These are phyloP conservation scores for Brasilioporus rufonigricans DNA, from an alignment of 768 basidiomycete species.

Conservation along the genomic window DNA sequence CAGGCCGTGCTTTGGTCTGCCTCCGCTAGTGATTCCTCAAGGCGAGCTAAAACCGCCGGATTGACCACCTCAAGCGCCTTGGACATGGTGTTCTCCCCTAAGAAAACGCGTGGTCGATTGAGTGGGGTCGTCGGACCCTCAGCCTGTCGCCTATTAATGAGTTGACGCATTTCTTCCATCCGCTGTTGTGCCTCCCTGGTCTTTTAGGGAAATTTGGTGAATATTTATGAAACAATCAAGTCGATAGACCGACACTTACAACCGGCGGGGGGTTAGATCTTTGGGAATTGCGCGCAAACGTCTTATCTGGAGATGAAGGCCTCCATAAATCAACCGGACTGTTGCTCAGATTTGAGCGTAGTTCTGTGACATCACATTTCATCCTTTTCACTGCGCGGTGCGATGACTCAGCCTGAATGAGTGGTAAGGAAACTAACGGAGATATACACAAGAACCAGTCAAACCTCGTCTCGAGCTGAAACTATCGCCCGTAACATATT, in stretches of 20 bases:
- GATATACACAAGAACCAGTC: background rate
- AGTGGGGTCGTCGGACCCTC: constrained; percentile 46
- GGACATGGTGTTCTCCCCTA: constrained; percentile 16
- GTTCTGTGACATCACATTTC: constrained; percentile 60
- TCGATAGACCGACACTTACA: constrained; percentile 32
- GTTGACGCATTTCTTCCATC: constrained; percentile 78
- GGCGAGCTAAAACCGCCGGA: constrained; percentile 13
- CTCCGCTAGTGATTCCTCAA: constrained; percentile 55
- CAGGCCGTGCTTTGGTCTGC: constrained; percentile 55
- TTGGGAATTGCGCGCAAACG: constrained; percentile 44
- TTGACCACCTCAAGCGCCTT: constrained; percentile 20
- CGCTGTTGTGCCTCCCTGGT: constrained; percentile 74
- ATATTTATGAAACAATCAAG: constrained; percentile 1
- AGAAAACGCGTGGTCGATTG: constrained; percentile 41
- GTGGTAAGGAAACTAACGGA: constrained; percentile 1
- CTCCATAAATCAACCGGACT: constrained; percentile 39
- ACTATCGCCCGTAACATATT: constrained; percentile 47
- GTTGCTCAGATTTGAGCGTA: constrained; percentile 18
- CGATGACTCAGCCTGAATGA: constrained; percentile 63
- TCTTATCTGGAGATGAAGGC: constrained; percentile 60
- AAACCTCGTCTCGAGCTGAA: constrained; percentile 66
- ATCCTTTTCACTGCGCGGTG: constrained; percentile 73
- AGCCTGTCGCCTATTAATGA: constrained; percentile 60
- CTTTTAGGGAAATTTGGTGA: constrained; percentile 41
- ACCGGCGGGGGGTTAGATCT: constrained; percentile 38